Conservation (phyloP, 1,284 basidiomycete genomes). For the Apiotrichum gamsii region DNA sequence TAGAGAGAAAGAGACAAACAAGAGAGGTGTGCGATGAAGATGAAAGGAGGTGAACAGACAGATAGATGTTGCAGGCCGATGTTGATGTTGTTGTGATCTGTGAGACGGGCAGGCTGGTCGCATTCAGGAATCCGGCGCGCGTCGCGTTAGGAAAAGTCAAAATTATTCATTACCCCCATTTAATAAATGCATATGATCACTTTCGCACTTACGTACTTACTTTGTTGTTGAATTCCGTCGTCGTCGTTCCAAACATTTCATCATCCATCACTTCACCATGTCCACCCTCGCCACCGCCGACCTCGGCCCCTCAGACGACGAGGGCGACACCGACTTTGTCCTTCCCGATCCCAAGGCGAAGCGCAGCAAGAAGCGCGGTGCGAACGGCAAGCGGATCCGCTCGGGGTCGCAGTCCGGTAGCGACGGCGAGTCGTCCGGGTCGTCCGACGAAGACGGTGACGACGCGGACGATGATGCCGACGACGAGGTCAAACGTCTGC, state of each 20-base stretch:
- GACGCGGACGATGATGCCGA: conserved; percentile 15
- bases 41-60: background rate
- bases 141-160: too few species aligned
- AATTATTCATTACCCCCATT: too few species aligned
- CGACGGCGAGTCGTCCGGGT: conserved; percentile 6
- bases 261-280: conserved; percentile 18
- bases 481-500: conserved; percentile 19
- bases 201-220: too few species aligned
- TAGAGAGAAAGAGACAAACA: too few species aligned
- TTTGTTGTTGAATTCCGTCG: too few species aligned
- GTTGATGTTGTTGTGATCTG: background rate
- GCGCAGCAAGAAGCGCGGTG: conserved; percentile 6
- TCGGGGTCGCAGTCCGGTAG: conserved; percentile 5
- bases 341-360: conserved; percentile 17
- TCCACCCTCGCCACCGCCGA: conserved; percentile 38
- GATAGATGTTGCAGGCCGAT: too few species aligned
- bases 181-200: too few species aligned
- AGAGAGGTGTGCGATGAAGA: background rate
- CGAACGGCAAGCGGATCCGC: conserved; percentile 7
- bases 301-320: conserved; percentile 31
- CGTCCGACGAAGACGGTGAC: conserved; percentile 9
- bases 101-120: background rate
- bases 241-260: background rate
- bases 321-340: conserved; percentile 34
- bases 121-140: too few species aligned